These are phyloP conservation scores for Aspergillus ochraceus DNA, from an alignment of 2,329 filamentous ascomycete species.

Conservation along the genomic window DNA sequence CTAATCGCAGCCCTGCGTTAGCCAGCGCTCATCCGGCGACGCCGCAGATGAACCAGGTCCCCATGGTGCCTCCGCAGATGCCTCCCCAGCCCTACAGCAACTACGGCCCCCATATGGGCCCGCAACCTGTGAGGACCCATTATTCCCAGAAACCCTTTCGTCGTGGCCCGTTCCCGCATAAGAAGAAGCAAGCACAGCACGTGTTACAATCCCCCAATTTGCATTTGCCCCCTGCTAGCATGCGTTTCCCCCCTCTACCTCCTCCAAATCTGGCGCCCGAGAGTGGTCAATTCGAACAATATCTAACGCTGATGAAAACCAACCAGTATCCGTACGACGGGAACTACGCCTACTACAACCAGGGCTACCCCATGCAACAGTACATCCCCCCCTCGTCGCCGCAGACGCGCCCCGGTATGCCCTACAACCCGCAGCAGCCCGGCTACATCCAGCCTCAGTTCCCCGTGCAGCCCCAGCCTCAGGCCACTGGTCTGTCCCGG, in stretches of 20 bases:
- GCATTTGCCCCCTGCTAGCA: slow-evolving; percentile 15
- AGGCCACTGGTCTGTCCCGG: slow-evolving; percentile 74
- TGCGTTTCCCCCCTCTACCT: slow-evolving; percentile 32
- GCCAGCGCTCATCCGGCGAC: slow-evolving; percentile 66
- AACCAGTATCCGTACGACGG: slow-evolving; percentile 59
- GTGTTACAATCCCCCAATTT: slow-evolving; percentile 25
- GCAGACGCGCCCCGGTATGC: slow-evolving; percentile 49
- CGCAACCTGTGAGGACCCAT: slow-evolving; percentile 60
- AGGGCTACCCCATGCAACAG: slow-evolving; percentile 40
- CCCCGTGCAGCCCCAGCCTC: slow-evolving; percentile 49
- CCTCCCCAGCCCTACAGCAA: slow-evolving; percentile 60
- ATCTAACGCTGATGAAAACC: slow-evolving; percentile 64
- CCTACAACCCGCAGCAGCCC: slow-evolving; percentile 49
- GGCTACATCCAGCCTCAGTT: slow-evolving; percentile 55
- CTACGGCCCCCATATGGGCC: slow-evolving; percentile 58
- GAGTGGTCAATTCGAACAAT: slow-evolving; percentile 68
- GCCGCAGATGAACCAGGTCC: slow-evolving; percentile 70
- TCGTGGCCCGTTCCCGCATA: slow-evolving; percentile 37
- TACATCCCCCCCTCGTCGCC: slow-evolving; percentile 48
- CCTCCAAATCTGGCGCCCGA: slow-evolving; percentile 66
- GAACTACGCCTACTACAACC: slow-evolving; percentile 45
- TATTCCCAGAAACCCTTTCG: slow-evolving; percentile 33
- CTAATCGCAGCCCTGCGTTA: slow-evolving; percentile 65
- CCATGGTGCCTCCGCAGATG: slow-evolving; percentile 65
- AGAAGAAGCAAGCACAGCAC: slow-evolving; percentile 30